Evolutionary conservation across 2,329 filamentous ascomycete genomes (phyloP).

Genomic region (Alternaria gaisen): DNA sequence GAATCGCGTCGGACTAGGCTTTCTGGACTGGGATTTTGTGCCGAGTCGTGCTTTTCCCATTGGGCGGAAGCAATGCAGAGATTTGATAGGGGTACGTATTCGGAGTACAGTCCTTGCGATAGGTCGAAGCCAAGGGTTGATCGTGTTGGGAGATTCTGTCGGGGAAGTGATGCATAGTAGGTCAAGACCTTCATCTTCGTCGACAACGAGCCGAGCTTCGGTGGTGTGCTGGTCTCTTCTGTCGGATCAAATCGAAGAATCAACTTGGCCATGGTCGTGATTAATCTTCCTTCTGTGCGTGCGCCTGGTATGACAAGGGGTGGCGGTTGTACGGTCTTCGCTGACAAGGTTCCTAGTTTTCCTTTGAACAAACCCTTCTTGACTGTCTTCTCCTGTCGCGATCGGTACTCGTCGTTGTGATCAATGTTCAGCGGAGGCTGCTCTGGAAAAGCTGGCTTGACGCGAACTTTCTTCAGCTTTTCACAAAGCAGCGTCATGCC

Average conservation of each 20-base stretch:
- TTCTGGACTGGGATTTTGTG: slow-evolving; percentile 42
- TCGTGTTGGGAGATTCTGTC: slow-evolving; percentile 59
- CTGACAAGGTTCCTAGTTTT: slow-evolving; percentile 66
- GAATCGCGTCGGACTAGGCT: slow-evolving; percentile 52
- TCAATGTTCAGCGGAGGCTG: slow-evolving; percentile 66
- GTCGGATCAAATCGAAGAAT: slow-evolving; percentile 69
- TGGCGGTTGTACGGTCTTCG: slow-evolving; percentile 66
- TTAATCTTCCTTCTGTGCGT: slow-evolving; percentile 50
- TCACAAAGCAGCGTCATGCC: slow-evolving; percentile 58
- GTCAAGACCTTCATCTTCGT: slow-evolving; percentile 67
- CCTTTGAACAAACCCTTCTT: slow-evolving; percentile 68
- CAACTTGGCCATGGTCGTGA: slow-evolving; percentile 65
- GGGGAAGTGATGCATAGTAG: slow-evolving; percentile 63
- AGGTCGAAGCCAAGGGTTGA: slow-evolving; percentile 55
- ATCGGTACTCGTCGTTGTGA: slow-evolving; percentile 59
- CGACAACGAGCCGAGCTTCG: slow-evolving; percentile 61
- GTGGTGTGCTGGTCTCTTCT: slow-evolving; percentile 60
- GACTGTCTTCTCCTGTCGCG: slow-evolving; percentile 67
- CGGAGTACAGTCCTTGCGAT: slow-evolving; percentile 62
- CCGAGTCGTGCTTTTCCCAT: slow-evolving; percentile 61
- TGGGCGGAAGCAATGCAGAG: slow-evolving; percentile 65
- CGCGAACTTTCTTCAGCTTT: slow-evolving; percentile 64
- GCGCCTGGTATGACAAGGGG: slow-evolving; percentile 61
- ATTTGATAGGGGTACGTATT: slow-evolving; percentile 62
- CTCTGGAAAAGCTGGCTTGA: slow-evolving; percentile 67